Percentiles rank a stretch among this genome's conserved stretches.
Conservation (phyloP, 352 stramenopile genomes). For the Phytophthora pinifolia region DNA sequence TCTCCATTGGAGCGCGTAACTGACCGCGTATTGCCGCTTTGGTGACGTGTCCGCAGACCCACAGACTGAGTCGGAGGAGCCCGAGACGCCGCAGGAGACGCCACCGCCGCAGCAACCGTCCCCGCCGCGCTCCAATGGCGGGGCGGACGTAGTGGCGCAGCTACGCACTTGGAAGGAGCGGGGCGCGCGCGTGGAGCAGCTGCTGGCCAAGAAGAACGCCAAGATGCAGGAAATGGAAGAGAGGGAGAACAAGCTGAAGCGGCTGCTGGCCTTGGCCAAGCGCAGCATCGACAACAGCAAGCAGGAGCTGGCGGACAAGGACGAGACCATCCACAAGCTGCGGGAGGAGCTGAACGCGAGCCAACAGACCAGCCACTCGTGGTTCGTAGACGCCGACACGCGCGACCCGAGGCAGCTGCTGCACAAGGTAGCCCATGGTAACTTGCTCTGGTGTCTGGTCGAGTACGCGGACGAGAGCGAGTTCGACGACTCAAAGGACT, state of each 20-base stretch:
- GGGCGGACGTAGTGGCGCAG: constrained; percentile 26
- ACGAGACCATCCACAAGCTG: constrained; percentile 48
- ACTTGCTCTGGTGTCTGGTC: constrained; percentile 76
- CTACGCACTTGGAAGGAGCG: constrained; percentile 65
- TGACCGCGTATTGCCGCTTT: neutral
- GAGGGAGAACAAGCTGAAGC: constrained; percentile 84
- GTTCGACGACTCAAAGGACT: constrained; percentile 62
- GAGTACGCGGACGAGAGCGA: constrained; percentile 78
- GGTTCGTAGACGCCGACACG: constrained; percentile 47
- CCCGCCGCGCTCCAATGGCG: constrained; percentile 25
- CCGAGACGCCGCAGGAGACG: constrained; percentile 3
- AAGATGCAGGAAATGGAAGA: constrained; percentile 80
- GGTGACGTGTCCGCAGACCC: constrained; percentile 9
- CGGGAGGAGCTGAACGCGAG: constrained; percentile 49
- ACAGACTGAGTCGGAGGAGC: constrained; percentile 11
- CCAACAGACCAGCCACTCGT: constrained; percentile 42
- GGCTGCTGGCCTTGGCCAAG: constrained; percentile 84
- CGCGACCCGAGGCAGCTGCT: constrained; percentile 65
- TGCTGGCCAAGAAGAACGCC: constrained; percentile 70
- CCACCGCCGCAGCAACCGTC: constrained; percentile 13
- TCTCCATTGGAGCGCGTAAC: neutral
- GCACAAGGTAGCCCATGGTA: constrained; percentile 63
- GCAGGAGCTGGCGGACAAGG: constrained; percentile 72
- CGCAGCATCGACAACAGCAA: constrained; percentile 90
- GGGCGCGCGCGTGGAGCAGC: constrained; percentile 51